A percentile compares a stretch with the other conserved stretches of the same genome.
These are phyloP conservation scores for Umbelopsis sp. DNA, from an alignment of 192 early-diverging fungal genomes.

Conservation along the genomic window DNA sequence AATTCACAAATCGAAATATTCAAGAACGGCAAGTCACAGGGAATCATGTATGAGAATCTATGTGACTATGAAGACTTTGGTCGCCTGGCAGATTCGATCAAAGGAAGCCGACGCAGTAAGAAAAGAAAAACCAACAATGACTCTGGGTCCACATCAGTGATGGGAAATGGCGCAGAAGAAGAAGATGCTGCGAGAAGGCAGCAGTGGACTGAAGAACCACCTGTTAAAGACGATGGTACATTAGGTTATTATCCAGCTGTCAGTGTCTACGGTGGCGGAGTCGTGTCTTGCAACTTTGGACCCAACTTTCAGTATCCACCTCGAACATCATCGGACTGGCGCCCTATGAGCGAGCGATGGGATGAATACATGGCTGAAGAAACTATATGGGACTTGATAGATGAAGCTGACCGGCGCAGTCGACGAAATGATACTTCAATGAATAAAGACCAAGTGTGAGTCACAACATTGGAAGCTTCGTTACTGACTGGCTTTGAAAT, in stretches of 20 bases:
- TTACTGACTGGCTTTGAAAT: not conserved
- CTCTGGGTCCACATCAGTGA: not conserved
- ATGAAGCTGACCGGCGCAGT: constrained; percentile 47
- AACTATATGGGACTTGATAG: constrained; percentile 60
- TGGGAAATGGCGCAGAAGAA: constrained; percentile 24
- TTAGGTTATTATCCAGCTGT: constrained; percentile 68
- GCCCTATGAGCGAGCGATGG: constrained; percentile 59
- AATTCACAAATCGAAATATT: constrained; percentile 59
- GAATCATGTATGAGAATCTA: constrained; percentile 56
- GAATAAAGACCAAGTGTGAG: not conserved
- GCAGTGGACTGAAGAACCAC: constrained; percentile 46
- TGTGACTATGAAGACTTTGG: constrained; percentile 43
- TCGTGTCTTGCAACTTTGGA: constrained; percentile 64
- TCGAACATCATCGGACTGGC: constrained; percentile 38
- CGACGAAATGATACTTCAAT: not conserved
- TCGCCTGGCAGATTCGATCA: constrained; percentile 21
- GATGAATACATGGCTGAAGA: constrained; percentile 61
- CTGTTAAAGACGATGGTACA: constrained; percentile 60
- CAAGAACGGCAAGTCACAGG: constrained; percentile 65
- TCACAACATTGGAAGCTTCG: not conserved
- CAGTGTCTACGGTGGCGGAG: constrained; percentile 61
- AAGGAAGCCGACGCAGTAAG: constrained; percentile 22
- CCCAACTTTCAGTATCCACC: constrained; percentile 64
- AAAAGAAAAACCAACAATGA: constrained; percentile 27
- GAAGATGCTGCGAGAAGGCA: constrained; percentile 28